A percentile compares a stretch with the other conserved stretches of the same genome.
Evolutionary conservation across 1,139 yeast species (phyloP).

Genomic region (Taphrina flavorubra): DNA sequence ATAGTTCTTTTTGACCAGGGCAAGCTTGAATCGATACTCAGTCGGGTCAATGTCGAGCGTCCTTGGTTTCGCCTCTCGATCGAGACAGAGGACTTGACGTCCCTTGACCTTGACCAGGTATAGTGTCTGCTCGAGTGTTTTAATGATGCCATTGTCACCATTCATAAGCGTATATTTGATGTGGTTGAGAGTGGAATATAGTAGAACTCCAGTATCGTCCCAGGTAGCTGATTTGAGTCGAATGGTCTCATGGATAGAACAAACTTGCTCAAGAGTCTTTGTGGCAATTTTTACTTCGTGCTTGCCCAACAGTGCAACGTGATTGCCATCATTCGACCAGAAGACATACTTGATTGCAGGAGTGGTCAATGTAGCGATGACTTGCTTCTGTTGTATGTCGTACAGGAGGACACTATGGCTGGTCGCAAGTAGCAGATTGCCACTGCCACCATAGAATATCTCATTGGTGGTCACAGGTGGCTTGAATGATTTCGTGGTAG

Average conservation of each 20-base stretch:
- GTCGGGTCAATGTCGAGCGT: slow-evolving; percentile 86
- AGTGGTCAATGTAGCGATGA: slow-evolving; percentile 70
- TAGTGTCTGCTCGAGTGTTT: slow-evolving; percentile 88
- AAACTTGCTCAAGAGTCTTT: slow-evolving; percentile 74
- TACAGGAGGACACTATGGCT: slow-evolving; percentile 73
- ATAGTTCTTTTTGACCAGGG: slow-evolving; percentile 86
- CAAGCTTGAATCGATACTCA: slow-evolving; percentile 93
- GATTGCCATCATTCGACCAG: slow-evolving; percentile 88
- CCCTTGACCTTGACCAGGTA: slow-evolving; percentile 79
- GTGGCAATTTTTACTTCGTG: slow-evolving; percentile 90
- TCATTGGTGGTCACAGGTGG: slow-evolving; percentile 75
- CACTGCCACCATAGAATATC: slow-evolving; percentile 76
- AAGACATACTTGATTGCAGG: slow-evolving; percentile 78
- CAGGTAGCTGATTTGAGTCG: slow-evolving; percentile 97
- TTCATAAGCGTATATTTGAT: slow-evolving; percentile 90
- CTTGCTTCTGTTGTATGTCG: slow-evolving; percentile 92
- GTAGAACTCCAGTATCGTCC: slow-evolving; percentile 91
- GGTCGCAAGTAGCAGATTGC: slow-evolving; percentile 78
- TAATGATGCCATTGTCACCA: slow-evolving; percentile 93
- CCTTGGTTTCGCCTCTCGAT: slow-evolving; percentile 84
- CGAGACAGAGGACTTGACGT: slow-evolving; percentile 75
- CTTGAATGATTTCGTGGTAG: slow-evolving; percentile 78
- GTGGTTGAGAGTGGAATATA: slow-evolving; percentile 93
- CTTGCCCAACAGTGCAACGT: slow-evolving; percentile 86
- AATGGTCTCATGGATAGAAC: slow-evolving; percentile 94